phyloP scores from a whole-genome alignment of 495 filamentous ascomycete genomes.

The Trichoderma gamsii region DNA sequence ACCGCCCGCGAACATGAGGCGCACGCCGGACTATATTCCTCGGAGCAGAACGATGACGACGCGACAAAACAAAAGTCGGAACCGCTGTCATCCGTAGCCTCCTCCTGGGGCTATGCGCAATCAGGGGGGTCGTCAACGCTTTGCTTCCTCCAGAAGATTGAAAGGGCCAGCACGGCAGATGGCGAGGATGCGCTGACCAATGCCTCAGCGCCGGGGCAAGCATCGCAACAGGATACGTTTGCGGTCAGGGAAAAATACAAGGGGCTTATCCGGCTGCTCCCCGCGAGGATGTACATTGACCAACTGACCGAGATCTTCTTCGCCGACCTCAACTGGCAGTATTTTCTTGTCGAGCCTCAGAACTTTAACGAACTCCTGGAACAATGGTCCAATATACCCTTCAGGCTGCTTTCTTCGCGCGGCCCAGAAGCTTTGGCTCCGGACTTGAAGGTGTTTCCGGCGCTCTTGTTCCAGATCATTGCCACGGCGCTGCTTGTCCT shows the following conservation, averaged over 20 bases:
- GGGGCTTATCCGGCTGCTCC: conserved; percentile 46
- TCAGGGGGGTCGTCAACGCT: conserved; percentile 38
- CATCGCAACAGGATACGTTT: conserved; percentile 22
- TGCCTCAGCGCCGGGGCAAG: neutral
- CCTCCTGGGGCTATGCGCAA: conserved; percentile 44
- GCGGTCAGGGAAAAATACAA: conserved; percentile 47
- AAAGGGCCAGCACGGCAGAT: conserved; percentile 25
- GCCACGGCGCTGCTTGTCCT: conserved; percentile 51
- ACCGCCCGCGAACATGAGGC: neutral
- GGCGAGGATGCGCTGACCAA: conserved; percentile 19
- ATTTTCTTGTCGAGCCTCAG: conserved; percentile 48
- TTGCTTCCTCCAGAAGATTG: conserved; percentile 46
- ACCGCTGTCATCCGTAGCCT: conserved; percentile 26
- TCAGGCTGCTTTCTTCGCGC: conserved; percentile 34
- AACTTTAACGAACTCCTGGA: conserved; percentile 44
- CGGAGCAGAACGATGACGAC: conserved; percentile 8
- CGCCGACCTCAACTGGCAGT: conserved; percentile 53
- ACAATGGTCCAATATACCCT: conserved; percentile 46
- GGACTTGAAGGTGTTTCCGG: conserved; percentile 48
- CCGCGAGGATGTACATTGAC: conserved; percentile 46
- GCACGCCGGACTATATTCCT: neutral
- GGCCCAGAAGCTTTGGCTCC: conserved; percentile 37
- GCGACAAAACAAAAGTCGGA: conserved; percentile 17
- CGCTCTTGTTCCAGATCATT: conserved; percentile 50
- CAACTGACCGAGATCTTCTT: conserved; percentile 52